These are phyloP conservation scores for Russula emetica DNA, from an alignment of 768 basidiomycete genomes.

Conservation along the genomic window DNA sequence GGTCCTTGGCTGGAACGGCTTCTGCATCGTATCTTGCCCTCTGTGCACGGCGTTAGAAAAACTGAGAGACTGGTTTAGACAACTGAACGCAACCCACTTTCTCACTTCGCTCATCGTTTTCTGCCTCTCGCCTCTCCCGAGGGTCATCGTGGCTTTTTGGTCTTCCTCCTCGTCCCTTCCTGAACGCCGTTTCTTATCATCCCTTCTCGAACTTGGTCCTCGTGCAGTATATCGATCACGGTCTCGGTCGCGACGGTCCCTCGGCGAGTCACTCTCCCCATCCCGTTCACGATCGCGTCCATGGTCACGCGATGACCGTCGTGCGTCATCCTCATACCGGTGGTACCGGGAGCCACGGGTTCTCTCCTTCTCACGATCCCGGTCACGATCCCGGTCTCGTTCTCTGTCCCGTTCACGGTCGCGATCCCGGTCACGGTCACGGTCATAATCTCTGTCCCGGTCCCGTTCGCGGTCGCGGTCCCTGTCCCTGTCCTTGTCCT, in stretches of 20 bases:
- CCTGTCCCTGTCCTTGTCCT: slow-evolving; percentile 37
- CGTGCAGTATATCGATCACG: slow-evolving; percentile 45
- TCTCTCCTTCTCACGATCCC: slow-evolving; percentile 18
- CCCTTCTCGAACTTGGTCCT: slow-evolving; percentile 54
- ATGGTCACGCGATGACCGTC: slow-evolving; percentile 28
- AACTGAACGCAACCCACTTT: slow-evolving; percentile 44
- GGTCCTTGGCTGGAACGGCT: slow-evolving; percentile 40
- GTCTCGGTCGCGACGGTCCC: slow-evolving; percentile 37
- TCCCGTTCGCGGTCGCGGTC: slow-evolving; percentile 29
- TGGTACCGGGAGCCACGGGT: slow-evolving; percentile 29
- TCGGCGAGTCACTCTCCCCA: slow-evolving; percentile 27
- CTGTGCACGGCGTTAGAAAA: slow-evolving; percentile 42
- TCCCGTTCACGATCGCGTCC: slow-evolving; percentile 35
- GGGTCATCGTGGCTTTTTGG: slow-evolving; percentile 42
- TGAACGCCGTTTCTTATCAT: slow-evolving; percentile 43
- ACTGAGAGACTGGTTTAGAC: slow-evolving; percentile 3
- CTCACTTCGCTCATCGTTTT: slow-evolving; percentile 44
- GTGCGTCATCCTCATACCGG: slow-evolving; percentile 21
- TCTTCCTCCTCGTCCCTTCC: slow-evolving; percentile 45
- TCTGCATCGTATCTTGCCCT: slow-evolving; percentile 45
- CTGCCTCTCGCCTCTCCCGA: slow-evolving; percentile 36
- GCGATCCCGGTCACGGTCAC: slow-evolving; percentile 32
- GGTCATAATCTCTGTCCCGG: slow-evolving; percentile 16
- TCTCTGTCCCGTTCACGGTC: slow-evolving; percentile 37
- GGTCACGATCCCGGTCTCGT: slow-evolving; percentile 31